Conservation (phyloP, 257 asterid genomes). For the Apocynum venetum region DNA sequence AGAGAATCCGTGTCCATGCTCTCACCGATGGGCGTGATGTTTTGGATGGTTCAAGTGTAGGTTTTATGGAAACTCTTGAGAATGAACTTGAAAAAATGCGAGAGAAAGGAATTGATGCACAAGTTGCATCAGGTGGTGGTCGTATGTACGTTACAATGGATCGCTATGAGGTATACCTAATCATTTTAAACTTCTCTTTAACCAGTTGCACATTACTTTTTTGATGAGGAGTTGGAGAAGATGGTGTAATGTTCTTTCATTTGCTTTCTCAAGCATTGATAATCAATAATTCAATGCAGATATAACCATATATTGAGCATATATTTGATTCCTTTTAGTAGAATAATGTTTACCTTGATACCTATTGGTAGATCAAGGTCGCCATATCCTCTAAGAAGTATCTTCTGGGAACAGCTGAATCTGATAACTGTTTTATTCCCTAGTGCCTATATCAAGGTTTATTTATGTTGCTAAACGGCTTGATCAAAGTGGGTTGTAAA, state of each 20-base stretch:
- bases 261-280: not conserved
- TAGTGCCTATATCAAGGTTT: not conserved
- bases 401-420: not conserved
- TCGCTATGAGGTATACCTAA: slow-evolving; percentile 68
- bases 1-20: slow-evolving; percentile 80
- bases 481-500: not conserved
- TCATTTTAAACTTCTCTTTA: not conserved
- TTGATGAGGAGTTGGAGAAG: not conserved
- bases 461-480: not conserved
- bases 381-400: not conserved
- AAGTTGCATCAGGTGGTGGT: slow-evolving; percentile 95
- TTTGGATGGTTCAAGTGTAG: slow-evolving; percentile 88
- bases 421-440: not conserved
- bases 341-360: too few species aligned
- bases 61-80: slow-evolving; percentile 80
- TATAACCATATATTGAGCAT: not conserved
- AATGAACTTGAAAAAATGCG: slow-evolving; percentile 68
- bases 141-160: slow-evolving; percentile 98
- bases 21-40: slow-evolving; percentile 98
- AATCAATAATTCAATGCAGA: not conserved
- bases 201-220: not conserved
- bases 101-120: slow-evolving; percentile 79
- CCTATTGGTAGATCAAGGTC: not conserved
- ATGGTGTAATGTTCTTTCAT: not conserved
- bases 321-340: not conserved